A percentile compares a stretch with the other conserved stretches of the same genome.
phyloP scores from a whole-genome alignment of 2,329 filamentous ascomycete species.

The Apiospora aurea region DNA sequence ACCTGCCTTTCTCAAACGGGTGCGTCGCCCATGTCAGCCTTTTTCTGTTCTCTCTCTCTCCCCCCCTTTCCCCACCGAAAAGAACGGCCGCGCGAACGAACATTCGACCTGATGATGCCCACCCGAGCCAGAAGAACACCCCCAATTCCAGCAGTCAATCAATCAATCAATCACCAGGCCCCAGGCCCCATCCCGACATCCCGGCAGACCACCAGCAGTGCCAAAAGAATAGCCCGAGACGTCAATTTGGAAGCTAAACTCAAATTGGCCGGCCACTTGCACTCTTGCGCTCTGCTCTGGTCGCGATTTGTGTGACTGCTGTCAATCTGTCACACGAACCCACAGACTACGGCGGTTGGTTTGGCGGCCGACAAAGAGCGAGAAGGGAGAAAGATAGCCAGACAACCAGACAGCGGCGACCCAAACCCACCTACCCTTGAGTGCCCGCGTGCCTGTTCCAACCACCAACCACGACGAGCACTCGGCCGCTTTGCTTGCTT shows the following conservation, averaged over 20 bases:
- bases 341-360: not conserved
- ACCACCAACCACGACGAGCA: not conserved
- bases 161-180: not conserved
- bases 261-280: not conserved
- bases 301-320: conserved; percentile 8
- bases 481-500: not conserved
- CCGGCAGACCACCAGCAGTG: not conserved
- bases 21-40: conserved; percentile 9
- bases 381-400: not conserved
- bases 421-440: conserved; percentile 8
- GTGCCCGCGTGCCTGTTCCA: conserved; percentile 7
- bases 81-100: not conserved
- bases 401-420: not conserved
- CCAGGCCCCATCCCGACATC: not conserved
- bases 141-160: not conserved
- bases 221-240: not conserved
- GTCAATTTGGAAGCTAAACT: conserved; percentile 21
- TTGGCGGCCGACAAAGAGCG: not conserved
- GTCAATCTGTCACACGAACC: conserved; percentile 9
- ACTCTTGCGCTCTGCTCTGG: not conserved
- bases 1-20: conserved; percentile 7
- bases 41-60: not conserved
- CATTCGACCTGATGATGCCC: conserved; percentile 14
- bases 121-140: not conserved
- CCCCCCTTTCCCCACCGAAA: conserved; percentile 15